Evolutionary conservation across 164 flowering plant genomes (phyloP).

Genomic region (Santalum album): DNA sequence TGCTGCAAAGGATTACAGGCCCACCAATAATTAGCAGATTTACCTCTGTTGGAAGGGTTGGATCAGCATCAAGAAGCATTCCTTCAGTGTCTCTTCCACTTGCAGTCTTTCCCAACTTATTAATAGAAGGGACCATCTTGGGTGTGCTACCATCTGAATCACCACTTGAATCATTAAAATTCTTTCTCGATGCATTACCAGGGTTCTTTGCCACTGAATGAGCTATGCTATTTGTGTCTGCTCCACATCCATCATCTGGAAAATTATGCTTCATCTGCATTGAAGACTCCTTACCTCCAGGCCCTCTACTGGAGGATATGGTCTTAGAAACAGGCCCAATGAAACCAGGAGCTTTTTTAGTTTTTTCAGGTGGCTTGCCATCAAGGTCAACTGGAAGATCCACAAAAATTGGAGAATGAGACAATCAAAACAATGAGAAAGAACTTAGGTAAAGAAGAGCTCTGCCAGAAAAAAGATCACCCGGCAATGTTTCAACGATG

Average conservation of each 20-base stretch:
- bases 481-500: constrained; percentile 76
- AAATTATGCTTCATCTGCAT: constrained; percentile 29
- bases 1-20: background rate
- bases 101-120: constrained; percentile 21
- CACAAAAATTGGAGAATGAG: constrained; percentile 6
- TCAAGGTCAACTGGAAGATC: constrained; percentile 48
- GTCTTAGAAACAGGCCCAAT: constrained; percentile 18
- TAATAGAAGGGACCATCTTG: constrained; percentile 14
- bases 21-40: background rate
- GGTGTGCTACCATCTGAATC: constrained; percentile 27
- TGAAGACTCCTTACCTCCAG: constrained; percentile 27
- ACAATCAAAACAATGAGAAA: background rate
- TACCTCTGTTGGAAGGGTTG: constrained; percentile 80
- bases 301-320: constrained; percentile 20
- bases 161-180: constrained; percentile 34
- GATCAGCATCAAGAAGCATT: constrained; percentile 42
- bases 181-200: constrained; percentile 25
- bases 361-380: constrained; percentile 39
- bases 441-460: background rate
- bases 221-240: constrained; percentile 17
- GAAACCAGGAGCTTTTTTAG: constrained; percentile 18
- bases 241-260: constrained; percentile 26
- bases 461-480: constrained; percentile 23
- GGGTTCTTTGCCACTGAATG: constrained; percentile 22
- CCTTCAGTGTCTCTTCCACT: constrained; percentile 23